Evolutionary conservation across 805 yeast species (phyloP).

Genomic region (Komagataella phaffii): DNA sequence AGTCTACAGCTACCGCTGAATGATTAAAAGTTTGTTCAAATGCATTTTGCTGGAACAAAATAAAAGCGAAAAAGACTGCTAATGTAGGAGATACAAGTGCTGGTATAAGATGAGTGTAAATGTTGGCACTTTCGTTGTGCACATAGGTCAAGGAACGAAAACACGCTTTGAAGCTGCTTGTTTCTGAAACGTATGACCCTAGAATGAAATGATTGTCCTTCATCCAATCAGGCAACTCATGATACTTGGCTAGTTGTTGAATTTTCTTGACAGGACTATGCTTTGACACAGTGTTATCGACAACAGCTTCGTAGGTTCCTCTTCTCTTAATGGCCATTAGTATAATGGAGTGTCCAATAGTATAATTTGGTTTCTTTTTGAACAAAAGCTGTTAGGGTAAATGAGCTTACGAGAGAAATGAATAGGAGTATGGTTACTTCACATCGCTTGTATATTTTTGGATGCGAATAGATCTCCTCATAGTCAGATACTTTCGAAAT

Average conservation of each 20-base stretch:
- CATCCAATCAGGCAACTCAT: slow-evolving; percentile 42
- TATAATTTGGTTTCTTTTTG: background rate
- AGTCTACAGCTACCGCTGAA: slow-evolving; percentile 19
- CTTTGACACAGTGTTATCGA: background rate
- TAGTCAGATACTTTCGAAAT: too few relatives aligned
- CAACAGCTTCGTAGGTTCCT: background rate
- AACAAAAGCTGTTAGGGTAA: background rate
- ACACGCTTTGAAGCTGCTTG: slow-evolving; percentile 25
- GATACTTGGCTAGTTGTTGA: slow-evolving; percentile 13
- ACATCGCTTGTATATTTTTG: too few relatives aligned
- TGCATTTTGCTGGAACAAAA: slow-evolving; percentile 15
- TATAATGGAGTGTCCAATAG: background rate
- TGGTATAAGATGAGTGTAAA: slow-evolving; percentile 37
- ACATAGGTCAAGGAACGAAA: slow-evolving; percentile 27
- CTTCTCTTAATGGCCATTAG: background rate
- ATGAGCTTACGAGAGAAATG: background rate
- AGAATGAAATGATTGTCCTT: slow-evolving; percentile 39
- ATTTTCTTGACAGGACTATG: background rate
- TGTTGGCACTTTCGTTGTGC: slow-evolving; percentile 42
- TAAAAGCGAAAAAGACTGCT: background rate
- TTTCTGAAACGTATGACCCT: slow-evolving; percentile 36
- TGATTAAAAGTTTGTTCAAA: slow-evolving; percentile 6
- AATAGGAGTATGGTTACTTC: too few relatives aligned
- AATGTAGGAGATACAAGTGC: slow-evolving; percentile 16
- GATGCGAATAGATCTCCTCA: too few relatives aligned